These are phyloP conservation scores for Pseudozyma thailandica DNA, from an alignment of 1,284 basidiomycete genomes.

Conservation along the genomic window DNA sequence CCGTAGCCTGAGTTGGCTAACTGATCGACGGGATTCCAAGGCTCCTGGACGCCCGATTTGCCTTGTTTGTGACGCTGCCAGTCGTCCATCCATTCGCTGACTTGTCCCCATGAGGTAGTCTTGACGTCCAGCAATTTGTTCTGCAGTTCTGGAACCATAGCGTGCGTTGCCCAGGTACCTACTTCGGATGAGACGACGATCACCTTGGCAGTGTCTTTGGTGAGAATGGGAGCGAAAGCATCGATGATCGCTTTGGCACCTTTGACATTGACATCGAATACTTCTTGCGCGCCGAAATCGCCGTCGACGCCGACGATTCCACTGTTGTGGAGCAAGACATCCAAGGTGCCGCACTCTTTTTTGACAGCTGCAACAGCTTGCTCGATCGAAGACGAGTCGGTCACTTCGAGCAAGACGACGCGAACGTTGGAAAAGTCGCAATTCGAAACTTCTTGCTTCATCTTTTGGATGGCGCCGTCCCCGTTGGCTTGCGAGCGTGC, in stretches of 20 bases:
- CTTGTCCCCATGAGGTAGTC: not conserved
- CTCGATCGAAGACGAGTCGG: constrained; percentile 7
- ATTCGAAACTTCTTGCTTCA: constrained; percentile 1
- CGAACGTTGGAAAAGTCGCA: constrained; percentile 12
- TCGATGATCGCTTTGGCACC: constrained; percentile 12
- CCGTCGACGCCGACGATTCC: constrained; percentile 5
- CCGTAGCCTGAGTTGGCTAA: constrained; percentile 5
- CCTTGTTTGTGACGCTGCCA: constrained; percentile 10
- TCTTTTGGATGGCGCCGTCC: constrained; percentile 17
- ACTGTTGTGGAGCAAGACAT: constrained; percentile 19
- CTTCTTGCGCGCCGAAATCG: not conserved
- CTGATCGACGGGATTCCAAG: constrained; percentile 1
- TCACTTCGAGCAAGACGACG: constrained; percentile 8
- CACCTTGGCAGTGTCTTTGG: constrained; percentile 2
- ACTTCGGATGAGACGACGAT: constrained; percentile 26
- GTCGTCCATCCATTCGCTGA: constrained; percentile 13
- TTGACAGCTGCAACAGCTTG: constrained; percentile 10
- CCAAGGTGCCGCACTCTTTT: constrained; percentile 9
- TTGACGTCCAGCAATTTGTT: constrained; percentile 3
- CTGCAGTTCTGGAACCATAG: not conserved
- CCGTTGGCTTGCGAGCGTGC: constrained; percentile 22
- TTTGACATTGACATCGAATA: constrained; percentile 13
- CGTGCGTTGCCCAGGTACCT: constrained; percentile 5
- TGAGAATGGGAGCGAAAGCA: constrained; percentile 4
- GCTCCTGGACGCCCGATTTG: constrained; percentile 1